A percentile compares a stretch with the other conserved stretches of the same genome.
Conservation (phyloP, 1,139 yeast species). For the Yamadazyma conglobata region DNA sequence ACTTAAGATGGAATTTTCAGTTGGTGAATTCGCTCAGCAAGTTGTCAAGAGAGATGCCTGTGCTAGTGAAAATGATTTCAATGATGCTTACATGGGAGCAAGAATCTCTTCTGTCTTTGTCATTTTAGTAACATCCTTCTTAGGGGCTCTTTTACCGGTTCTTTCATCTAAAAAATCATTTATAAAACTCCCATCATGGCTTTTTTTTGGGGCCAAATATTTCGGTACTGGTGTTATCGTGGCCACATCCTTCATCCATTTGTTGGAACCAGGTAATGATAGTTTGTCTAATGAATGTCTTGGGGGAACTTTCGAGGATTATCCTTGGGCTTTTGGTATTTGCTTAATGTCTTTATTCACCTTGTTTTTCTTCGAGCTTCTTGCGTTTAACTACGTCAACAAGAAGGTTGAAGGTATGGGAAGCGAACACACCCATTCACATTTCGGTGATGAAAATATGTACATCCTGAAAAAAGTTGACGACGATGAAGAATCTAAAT, state of each 20-base stretch:
- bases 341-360: slow-evolving; percentile 36
- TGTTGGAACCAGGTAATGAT: slow-evolving; percentile 74
- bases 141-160: slow-evolving; percentile 61
- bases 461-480: slow-evolving; percentile 25
- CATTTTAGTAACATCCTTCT: slow-evolving; percentile 52
- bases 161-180: slow-evolving; percentile 48
- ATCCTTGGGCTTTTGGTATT: slow-evolving; percentile 43
- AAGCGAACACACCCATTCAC: slow-evolving; percentile 43
- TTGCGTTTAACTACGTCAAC: slow-evolving; percentile 52
- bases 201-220: slow-evolving; percentile 70
- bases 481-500: slow-evolving; percentile 16
- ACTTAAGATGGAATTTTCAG: no score
- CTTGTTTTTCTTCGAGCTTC: slow-evolving; percentile 52
- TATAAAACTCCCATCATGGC: slow-evolving; percentile 54
- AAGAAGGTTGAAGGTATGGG: slow-evolving; percentile 21
- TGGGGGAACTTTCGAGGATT: slow-evolving; percentile 31
- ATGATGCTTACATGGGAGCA: slow-evolving; percentile 50
- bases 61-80: slow-evolving; percentile 33
- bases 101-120: slow-evolving; percentile 75
- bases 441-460: slow-evolving; percentile 42
- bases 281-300: slow-evolving; percentile 32
- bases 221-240: slow-evolving; percentile 93
- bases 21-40: background rate
- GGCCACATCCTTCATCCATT: slow-evolving; percentile 85
- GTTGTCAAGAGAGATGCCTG: slow-evolving; percentile 30